Base-by-base conservation (phyloP, 345 rosid genomes). In the Durio zibethinus region DNA sequence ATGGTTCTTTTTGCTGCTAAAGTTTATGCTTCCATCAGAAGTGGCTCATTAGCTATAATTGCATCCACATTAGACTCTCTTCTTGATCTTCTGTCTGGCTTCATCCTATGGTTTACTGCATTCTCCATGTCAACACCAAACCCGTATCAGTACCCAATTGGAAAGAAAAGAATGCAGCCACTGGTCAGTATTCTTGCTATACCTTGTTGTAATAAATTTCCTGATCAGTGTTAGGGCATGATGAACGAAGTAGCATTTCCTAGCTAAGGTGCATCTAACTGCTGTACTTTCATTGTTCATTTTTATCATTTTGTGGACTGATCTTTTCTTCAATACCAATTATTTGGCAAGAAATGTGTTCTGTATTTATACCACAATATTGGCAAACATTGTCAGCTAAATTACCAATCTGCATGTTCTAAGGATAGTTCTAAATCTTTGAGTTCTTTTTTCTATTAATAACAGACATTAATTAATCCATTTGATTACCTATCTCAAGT, bases 141-240 rank as follows among this genome's bases (percentile, higher is more conserved):
- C 65, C 99, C 97, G 0, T 96, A 96, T 81, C 97, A 87, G 81
- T 96, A 96, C 78, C 99, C 99, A 29, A 96, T 93, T 74, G 99
- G 99, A 40, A 96, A 96, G 86, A 96, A 93, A 77, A 85, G 99
- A 40, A 96, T 96, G 99, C 99, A 96, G 84, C 99, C 99, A 65
- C 73, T 96, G 95, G 99, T 92, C 50, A 82, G 97, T 89, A 71
- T 42, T 74, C 74, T 74, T 69, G 47, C n/a, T 61, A 4, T 63
- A 4, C 16, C 10, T 23, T 73, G 23, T 43, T 69, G 16, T n/a
- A 4, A 15, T 73, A 27, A 62, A 29, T 20, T 72, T 61, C 62
- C 63, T 5, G 23, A 50, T 78, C 52, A 35, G 43, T 21, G 3
- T 31, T 71, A 23, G 59, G 20, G 67, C 33, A 12, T 78, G 72